Evolutionary conservation across 345 rosid species (phyloP), one percentile per base, ranked within the genome.

Genomic region (Brassica incana): DNA sequence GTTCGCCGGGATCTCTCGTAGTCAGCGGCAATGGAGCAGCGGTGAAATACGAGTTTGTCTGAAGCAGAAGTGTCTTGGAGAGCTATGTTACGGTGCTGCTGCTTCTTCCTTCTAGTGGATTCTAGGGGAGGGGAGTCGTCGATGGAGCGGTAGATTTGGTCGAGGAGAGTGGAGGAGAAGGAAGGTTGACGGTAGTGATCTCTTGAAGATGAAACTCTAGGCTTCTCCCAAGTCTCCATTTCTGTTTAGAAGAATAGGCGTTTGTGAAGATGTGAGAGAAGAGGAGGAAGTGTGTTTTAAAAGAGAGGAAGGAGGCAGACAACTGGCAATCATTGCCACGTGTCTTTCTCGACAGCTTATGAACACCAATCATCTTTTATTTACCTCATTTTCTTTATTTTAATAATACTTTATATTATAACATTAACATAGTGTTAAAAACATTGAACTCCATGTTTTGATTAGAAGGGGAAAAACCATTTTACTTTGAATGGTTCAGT

Each of bases 101-200:
- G 76, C 5, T 65, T 30, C 67, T 67, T 77, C 8, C 74, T 77
- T 10, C 65, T 62, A 0, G 76, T 40, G 77, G 77, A 43, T 4
- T 80, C 77, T 15, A 58, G 5, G 11, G 81, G 6, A 36, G 74
- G 48, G 48, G 82, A 73, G 10, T 88, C 97, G 82, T 87, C 97
- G 16, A 89, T 86, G 5, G 95, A 86, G 58, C 87, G 89, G 89
- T 87, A 90, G 65, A 90, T 88, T 52, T 88, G 82, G 58, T 90
- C 94, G 32, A 90, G 90, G 71, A 90, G 90, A 70, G 91, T 77
- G 12, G 94, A 88, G 77, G 98, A 93, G 88, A 91, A 93, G 62
- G 98, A 90, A 62, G 94, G 93, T 83, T 36, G 76, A 50, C 89
- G 92, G 12, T 87, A 62, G 83, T 38, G 68, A 6, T 67, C 78